Conservation (phyloP, 1,284 basidiomycete species). For the Schizophyllum amplum region DNA sequence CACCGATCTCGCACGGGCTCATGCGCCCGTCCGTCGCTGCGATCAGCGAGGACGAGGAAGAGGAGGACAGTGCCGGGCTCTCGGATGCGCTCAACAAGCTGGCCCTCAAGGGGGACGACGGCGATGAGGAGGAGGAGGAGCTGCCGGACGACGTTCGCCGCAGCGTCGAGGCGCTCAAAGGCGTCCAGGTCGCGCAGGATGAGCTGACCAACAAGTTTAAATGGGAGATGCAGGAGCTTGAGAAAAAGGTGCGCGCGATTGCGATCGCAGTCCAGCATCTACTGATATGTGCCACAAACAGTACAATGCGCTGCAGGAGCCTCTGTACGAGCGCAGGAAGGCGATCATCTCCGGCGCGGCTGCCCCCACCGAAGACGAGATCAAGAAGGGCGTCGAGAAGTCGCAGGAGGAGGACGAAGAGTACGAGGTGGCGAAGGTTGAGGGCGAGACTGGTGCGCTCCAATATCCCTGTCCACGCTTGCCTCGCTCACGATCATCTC, state of each 20-base stretch:
- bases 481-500: neutral
- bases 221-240: conserved; percentile 91
- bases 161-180: conserved; percentile 89
- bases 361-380: conserved; percentile 56
- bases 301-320: conserved; percentile 83
- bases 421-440: conserved; percentile 28
- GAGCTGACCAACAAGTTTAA: conserved; percentile 96
- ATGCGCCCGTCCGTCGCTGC: conserved; percentile 40
- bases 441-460: neutral
- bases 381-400: conserved; percentile 59
- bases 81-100: neutral
- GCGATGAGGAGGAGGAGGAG: conserved; percentile 38
- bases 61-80: conserved; percentile 7
- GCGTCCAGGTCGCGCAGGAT: conserved; percentile 88
- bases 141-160: conserved; percentile 79
- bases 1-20: conserved; percentile 33
- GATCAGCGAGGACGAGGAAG: conserved; percentile 38
- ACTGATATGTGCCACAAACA: conserved; percentile 21
- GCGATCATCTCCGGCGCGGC: conserved; percentile 79
- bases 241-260: conserved; percentile 72
- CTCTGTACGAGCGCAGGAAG: conserved; percentile 82
- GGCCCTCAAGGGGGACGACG: neutral
- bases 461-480: neutral
- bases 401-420: conserved; percentile 64
- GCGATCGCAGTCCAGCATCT: conserved; percentile 8